Base-by-base conservation (phyloP, 805 yeast species). In the Yamadazyma kitorensis region DNA sequence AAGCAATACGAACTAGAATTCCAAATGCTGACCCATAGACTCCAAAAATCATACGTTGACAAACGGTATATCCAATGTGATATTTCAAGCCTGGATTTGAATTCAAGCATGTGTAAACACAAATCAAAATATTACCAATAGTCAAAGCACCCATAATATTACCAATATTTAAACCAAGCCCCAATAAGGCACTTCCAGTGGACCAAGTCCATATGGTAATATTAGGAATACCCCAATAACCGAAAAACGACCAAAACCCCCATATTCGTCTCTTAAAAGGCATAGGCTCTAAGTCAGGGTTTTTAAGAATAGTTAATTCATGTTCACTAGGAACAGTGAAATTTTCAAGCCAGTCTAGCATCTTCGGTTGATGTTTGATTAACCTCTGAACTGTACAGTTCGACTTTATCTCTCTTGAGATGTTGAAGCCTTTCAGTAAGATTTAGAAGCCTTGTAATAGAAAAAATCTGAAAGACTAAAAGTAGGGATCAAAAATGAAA, bases 41-140 rank as follows among this genome's bases (percentile, higher is more conserved):
- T 7, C 80, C 80, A 54, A 68, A 74, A 0, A 68, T 53, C 29
- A 63, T 59, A 31, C 79, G 51, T 16, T 63, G 55, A 33, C 59
- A 58, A 8, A 74, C 59, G 3, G 78, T 65, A 42, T 60, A 74
- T 1, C 78, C 77, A 26, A 74, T 58, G 48, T 72, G 77, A 58
- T 68, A 74, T 29, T 70, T 65, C 12, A 55, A 48, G 27, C 80
- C 80, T 0, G 72, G 75, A 32, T 57, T 62, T 13, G 74, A 66
- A 46, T 72, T 72, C 9, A 71, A 61, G 24, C 69, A 44, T 11
- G 78, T 70, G 37, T 67, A 61, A 4, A 57, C 12, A 26, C 68
- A 54, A 11, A 75, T 70, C 11, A 75, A 41, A 4, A 67, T 43
- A 48, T 73, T 74, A 20, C 74, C 78, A n/a, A 75, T 42, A 21